phyloP scores from a whole-genome alignment of 192 early-diverging fungal genomes.

The Coemansia sp. region DNA sequence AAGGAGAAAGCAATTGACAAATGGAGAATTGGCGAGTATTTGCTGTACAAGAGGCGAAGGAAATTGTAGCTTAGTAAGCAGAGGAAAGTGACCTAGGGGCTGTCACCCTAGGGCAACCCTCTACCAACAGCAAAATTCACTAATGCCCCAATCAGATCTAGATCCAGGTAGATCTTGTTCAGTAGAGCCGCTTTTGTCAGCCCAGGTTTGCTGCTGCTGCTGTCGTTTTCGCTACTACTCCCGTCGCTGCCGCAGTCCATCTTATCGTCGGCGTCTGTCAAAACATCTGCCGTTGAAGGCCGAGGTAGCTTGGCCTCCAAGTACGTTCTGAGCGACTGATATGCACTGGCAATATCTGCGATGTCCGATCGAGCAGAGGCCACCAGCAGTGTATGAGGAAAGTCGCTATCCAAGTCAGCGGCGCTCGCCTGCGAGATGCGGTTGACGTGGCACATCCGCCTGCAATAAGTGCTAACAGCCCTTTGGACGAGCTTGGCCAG shows the following conservation, averaged over 20 bases:
- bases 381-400: slow-evolving; percentile 1
- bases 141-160: slow-evolving; percentile 23
- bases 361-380: background rate
- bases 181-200: background rate
- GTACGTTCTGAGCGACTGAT: background rate
- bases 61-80: background rate
- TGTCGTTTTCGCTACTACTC: background rate
- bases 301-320: slow-evolving; percentile 5
- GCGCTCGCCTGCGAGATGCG: background rate
- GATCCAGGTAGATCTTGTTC: slow-evolving; percentile 17
- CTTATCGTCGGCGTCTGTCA: background rate
- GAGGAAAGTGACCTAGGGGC: background rate
- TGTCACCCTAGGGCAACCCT: background rate
- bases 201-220: background rate
- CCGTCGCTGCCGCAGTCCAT: background rate
- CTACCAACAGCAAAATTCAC: background rate
- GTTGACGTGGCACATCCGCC: slow-evolving; percentile 30
- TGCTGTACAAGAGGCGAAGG: background rate
- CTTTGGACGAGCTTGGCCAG: slow-evolving; percentile 33
- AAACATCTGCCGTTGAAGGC: background rate
- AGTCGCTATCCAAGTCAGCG: background rate
- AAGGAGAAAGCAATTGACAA: background rate
- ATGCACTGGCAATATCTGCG: background rate
- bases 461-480: slow-evolving; percentile 14
- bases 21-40: background rate